Conservation (phyloP, 441 rosid genomes). For the Francoa sonchifolia region DNA sequence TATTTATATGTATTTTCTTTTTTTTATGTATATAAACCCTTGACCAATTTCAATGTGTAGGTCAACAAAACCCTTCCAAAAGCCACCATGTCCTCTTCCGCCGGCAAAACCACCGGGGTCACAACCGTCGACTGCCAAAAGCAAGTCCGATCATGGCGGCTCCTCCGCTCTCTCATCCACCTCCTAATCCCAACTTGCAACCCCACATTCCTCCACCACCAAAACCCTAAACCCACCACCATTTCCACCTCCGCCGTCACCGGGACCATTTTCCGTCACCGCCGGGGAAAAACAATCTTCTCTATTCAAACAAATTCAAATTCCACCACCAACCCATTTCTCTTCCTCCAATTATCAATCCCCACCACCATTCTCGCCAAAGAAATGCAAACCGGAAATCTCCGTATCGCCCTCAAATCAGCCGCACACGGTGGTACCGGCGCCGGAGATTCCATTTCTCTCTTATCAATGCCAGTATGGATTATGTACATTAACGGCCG, state of each 20-base stretch:
- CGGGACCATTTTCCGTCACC: constrained; percentile 61
- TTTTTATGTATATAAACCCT: too few species aligned
- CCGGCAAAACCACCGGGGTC: too few species aligned
- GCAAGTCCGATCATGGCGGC: neutral
- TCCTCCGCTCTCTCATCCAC: neutral
- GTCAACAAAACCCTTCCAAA: too few species aligned
- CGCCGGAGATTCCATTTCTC: constrained; percentile 42
- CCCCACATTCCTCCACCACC: neutral
- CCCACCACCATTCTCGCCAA: constrained; percentile 49
- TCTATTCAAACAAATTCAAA: constrained; percentile 63
- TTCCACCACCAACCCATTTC: constrained; percentile 50
- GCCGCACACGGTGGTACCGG: too few species aligned
- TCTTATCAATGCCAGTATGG: constrained; percentile 62
- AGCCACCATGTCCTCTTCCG: too few species aligned
- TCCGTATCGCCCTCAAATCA: constrained; percentile 72
- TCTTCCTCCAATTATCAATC: constrained; percentile 66
- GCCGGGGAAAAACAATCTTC: constrained; percentile 85
- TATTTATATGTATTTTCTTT: too few species aligned
- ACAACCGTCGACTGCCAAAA: neutral
- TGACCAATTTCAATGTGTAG: too few species aligned
- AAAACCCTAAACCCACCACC: neutral
- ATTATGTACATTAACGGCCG: constrained; percentile 55
- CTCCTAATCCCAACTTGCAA: neutral
- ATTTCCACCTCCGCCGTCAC: neutral
- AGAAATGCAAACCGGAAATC: constrained; percentile 64